Conservation (phyloP, 2,329 filamentous ascomycete species). For the Chaetomium sp. region DNA sequence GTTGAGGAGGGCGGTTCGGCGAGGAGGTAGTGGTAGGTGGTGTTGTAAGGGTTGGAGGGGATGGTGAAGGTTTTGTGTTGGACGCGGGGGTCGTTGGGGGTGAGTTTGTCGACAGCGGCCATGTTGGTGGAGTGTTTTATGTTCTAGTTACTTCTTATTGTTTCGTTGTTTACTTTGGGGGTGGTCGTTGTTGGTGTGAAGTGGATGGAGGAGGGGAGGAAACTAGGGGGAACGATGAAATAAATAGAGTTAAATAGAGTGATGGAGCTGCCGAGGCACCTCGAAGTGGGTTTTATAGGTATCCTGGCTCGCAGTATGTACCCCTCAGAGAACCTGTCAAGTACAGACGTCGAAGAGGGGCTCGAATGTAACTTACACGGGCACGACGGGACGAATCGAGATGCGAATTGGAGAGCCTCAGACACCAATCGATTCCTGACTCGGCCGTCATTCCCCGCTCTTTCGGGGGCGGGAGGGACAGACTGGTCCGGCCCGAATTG, state of each 20-base stretch:
- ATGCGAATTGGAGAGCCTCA: too few species aligned
- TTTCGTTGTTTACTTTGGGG: not conserved
- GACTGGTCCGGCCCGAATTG: too few species aligned
- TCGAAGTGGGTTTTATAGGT: too few species aligned
- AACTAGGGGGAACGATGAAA: not conserved
- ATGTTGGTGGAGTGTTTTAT: not conserved
- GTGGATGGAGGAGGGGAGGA: not conserved
- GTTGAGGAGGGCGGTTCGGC: slow-evolving; percentile 40
- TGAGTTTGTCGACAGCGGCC: slow-evolving; percentile 49
- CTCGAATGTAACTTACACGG: too few species aligned
- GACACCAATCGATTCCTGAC: too few species aligned
- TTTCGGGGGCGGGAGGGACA: too few species aligned
- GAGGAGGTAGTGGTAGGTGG: slow-evolving; percentile 62
- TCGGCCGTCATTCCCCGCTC: too few species aligned
- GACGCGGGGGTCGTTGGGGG: slow-evolving; percentile 59
- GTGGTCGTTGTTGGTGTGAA: not conserved
- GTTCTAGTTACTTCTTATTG: not conserved
- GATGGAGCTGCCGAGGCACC: too few species aligned
- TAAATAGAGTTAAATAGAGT: not conserved
- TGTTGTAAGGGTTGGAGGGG: slow-evolving; percentile 49
- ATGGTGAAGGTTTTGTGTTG: slow-evolving; percentile 47
- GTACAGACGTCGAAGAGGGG: too few species aligned
- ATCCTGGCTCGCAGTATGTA: too few species aligned
- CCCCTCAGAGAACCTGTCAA: too few species aligned
- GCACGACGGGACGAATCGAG: too few species aligned